These are phyloP conservation scores for Acephala macrosclerotiorum DNA, from an alignment of 2,329 filamentous ascomycete genomes.

Conservation along the genomic window DNA sequence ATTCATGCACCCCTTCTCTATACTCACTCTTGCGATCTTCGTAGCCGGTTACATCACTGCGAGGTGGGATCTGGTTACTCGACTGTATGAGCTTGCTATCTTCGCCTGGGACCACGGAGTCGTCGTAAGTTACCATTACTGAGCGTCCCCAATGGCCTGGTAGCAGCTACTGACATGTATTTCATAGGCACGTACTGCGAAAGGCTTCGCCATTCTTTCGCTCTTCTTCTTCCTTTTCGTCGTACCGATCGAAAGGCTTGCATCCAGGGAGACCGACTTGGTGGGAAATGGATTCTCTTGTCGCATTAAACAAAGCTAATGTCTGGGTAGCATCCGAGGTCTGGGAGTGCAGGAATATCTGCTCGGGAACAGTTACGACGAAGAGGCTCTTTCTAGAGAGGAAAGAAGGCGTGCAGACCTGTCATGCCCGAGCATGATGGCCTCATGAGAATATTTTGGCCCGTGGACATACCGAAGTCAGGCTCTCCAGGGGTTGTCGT, in stretches of 20 bases:
- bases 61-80: slow-evolving; percentile 97
- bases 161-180: slow-evolving; percentile 25
- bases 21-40: slow-evolving; percentile 96
- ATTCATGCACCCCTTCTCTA: slow-evolving; percentile 94
- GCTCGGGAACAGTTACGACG: slow-evolving; percentile 94
- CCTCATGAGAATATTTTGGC: slow-evolving; percentile 98
- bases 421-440: slow-evolving; percentile 81
- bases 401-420: slow-evolving; percentile 37
- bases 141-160: background rate
- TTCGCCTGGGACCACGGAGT: slow-evolving; percentile 99
- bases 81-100: slow-evolving; percentile 94
- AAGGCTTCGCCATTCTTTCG: slow-evolving; percentile 84
- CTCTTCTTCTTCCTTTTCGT: slow-evolving; percentile 85
- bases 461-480: slow-evolving; percentile 79
- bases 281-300: slow-evolving; percentile 59
- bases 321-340: slow-evolving; percentile 76
- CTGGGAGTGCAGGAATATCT: slow-evolving; percentile 81
- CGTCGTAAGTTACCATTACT: slow-evolving; percentile 67
- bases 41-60: slow-evolving; percentile 99
- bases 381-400: slow-evolving; percentile 85
- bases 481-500: slow-evolving; percentile 84
- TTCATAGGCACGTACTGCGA: slow-evolving; percentile 78
- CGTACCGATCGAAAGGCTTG: slow-evolving; percentile 84
- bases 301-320: slow-evolving; percentile 33
- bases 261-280: slow-evolving; percentile 78